phyloP scores from a whole-genome alignment of 805 yeast species.

The Starmerella vaccinii region DNA sequence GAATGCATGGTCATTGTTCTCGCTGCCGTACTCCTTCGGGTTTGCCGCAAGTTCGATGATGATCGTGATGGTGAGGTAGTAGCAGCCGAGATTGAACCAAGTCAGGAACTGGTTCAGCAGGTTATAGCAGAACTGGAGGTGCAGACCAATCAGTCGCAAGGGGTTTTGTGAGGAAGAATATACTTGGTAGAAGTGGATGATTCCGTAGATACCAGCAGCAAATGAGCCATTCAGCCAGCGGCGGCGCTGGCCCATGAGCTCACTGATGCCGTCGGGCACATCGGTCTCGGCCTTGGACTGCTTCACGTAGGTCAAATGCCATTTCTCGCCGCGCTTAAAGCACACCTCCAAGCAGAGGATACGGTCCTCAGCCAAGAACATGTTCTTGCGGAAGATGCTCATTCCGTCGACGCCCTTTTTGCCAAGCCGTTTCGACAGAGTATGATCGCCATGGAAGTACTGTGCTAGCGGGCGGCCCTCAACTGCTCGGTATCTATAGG shows the following conservation, averaged over 20 bases:
- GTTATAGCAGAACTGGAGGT: conserved; percentile 48
- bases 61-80: conserved; percentile 52
- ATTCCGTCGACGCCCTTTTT: conserved; percentile 49
- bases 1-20: conserved; percentile 34
- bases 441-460: conserved; percentile 56
- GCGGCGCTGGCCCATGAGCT: conserved; percentile 53
- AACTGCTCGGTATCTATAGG: conserved; percentile 50
- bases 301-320: conserved; percentile 56
- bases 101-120: conserved; percentile 44
- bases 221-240: conserved; percentile 64
- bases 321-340: conserved; percentile 45
- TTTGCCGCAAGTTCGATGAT: conserved; percentile 41
- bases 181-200: conserved; percentile 46
- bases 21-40: conserved; percentile 36
- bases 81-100: conserved; percentile 57
- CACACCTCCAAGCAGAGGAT: conserved; percentile 56
- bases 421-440: conserved; percentile 38
- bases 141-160: conserved; percentile 42
- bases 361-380: conserved; percentile 63
- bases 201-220: conserved; percentile 48
- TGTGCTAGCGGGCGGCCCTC: conserved; percentile 57
- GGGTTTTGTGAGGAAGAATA: conserved; percentile 47
- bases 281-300: conserved; percentile 58
- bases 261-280: conserved; percentile 54
- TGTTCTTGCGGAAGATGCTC: conserved; percentile 54